Percentiles rank a stretch among this genome's conserved stretches.
phyloP scores from a whole-genome alignment of 306 rosid species.

The Mucuna pruriens region DNA sequence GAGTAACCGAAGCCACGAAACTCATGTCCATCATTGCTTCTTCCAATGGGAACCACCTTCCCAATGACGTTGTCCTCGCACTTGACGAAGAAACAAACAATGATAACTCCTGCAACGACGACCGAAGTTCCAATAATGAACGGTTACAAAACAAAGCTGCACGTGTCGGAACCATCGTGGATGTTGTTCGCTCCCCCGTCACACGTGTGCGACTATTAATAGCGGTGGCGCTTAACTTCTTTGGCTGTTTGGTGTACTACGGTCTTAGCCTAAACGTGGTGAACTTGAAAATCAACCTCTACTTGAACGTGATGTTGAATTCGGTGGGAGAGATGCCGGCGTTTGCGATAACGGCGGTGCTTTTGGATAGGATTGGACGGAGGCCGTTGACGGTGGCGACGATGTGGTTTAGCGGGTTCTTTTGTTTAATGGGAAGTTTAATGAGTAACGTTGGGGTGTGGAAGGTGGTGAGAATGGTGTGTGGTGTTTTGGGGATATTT shows the following conservation, averaged over 20 bases:
- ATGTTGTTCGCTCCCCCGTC: slow-evolving; percentile 56
- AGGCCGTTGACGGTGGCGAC: slow-evolving; percentile 69
- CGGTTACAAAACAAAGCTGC: slow-evolving; percentile 37
- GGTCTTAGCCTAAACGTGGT: slow-evolving; percentile 78
- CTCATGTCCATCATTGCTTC: slow-evolving; percentile 70
- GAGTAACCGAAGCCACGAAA: slow-evolving; percentile 56
- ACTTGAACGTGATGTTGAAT: slow-evolving; percentile 65
- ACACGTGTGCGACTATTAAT: slow-evolving; percentile 68
- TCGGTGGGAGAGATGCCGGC: slow-evolving; percentile 94
- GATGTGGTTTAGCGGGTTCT: slow-evolving; percentile 82
- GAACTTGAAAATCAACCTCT: slow-evolving; percentile 67
- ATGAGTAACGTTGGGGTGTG: slow-evolving; percentile 49
- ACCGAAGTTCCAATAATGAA: neutral
- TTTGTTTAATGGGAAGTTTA: slow-evolving; percentile 65
- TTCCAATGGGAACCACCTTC: slow-evolving; percentile 60
- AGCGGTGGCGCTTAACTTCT: slow-evolving; percentile 58
- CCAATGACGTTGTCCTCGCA: slow-evolving; percentile 48
- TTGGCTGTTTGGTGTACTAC: slow-evolving; percentile 70
- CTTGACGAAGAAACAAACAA: slow-evolving; percentile 59
- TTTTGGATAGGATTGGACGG: slow-evolving; percentile 61
- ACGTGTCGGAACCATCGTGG: slow-evolving; percentile 59
- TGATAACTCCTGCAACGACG: neutral
- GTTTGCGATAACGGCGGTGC: slow-evolving; percentile 62
- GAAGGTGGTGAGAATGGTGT: slow-evolving; percentile 64
- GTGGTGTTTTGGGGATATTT: slow-evolving; percentile 80